Evolutionary conservation across 805 yeast genomes (phyloP).

Genomic region (Myxozyma monticola): DNA sequence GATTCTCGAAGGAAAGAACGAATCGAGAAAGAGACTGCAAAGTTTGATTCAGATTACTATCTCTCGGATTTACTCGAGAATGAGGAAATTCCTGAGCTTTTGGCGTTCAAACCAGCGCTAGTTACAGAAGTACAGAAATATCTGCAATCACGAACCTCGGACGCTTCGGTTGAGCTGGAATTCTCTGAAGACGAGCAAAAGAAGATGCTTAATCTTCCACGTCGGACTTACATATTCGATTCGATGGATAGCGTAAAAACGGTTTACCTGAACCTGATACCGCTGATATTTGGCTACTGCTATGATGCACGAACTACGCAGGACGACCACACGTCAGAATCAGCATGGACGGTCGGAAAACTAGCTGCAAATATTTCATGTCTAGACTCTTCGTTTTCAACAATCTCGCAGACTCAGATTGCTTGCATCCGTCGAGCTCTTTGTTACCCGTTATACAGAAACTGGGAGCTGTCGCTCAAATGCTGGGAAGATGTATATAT

Average conservation of each 20-base stretch:
- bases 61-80: constrained; percentile 72
- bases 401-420: constrained; percentile 55
- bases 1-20: constrained; percentile 67
- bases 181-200: constrained; percentile 65
- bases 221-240: constrained; percentile 57
- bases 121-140: constrained; percentile 10
- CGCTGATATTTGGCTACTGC: constrained; percentile 68
- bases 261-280: constrained; percentile 62
- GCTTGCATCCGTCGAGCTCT: constrained; percentile 73
- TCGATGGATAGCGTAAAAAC: constrained; percentile 46
- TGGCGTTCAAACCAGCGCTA: constrained; percentile 43
- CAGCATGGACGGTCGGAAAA: constrained; percentile 93
- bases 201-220: constrained; percentile 67
- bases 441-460: constrained; percentile 76
- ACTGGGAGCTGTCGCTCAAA: constrained; percentile 56
- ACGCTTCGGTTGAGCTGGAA: constrained; percentile 3
- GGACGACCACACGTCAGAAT: constrained; percentile 74
- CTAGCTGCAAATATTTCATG: constrained; percentile 73
- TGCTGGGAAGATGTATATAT: constrained; percentile 77
- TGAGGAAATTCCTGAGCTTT: constrained; percentile 52
- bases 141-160: constrained; percentile 1
- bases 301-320: constrained; percentile 76
- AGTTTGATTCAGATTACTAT: constrained; percentile 87
- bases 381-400: constrained; percentile 52
- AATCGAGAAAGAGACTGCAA: constrained; percentile 62